Evolutionary conservation across 2,329 filamentous ascomycete species (phyloP), one percentile per base, ranked within the genome.

Genomic region (Aureobasidium sp.): DNA sequence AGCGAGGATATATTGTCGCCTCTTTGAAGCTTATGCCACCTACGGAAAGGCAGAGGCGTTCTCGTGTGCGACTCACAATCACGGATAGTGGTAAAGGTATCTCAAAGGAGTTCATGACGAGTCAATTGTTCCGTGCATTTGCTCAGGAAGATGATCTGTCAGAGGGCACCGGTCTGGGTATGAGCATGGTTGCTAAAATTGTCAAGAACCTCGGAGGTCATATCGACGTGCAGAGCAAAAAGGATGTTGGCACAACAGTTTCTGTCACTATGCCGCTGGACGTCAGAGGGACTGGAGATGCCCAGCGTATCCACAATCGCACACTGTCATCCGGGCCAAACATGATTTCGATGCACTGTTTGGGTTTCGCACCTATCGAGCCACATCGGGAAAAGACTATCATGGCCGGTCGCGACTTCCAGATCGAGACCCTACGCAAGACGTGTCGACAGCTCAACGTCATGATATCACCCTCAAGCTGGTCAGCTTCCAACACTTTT

Each of bases 11-110:
- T 29, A 74, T 78, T 46, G 57, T 60, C 10, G n/a, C 57, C 9
- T 23, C 47, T 4, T 29, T 47, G 38, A 57, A 57, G 40, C 8
- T 57, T 13, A 57, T 57, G 19, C 29, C 38, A 17, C 53, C 53
- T 2, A 57, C 37, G 6, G 59, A 62, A 15, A 31, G 43, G 27
- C 27, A 58, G n/a, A 58, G 19, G 33, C 54, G 53, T 23, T 37
- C 43, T 21, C 57, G 45, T 11, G 59, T 45, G 17, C 42, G 40
- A 8, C 17, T 61, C 23, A 57, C 54, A 4, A 79, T 89, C 1
- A 75, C 76, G 0, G 86, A 89, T 64, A 85, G 85, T 0, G 87
- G 86, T 0, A 78, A 78, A 45, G 87, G 86, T 1, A 89, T 89
- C 29, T 79, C 79, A 0, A 75, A 81, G 8, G 81, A 86, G 10